Percentiles rank a stretch among this genome's conserved stretches.
Conservation (phyloP, 2,329 filamentous ascomycete genomes). For the Nothomitra cinnamomea region DNA sequence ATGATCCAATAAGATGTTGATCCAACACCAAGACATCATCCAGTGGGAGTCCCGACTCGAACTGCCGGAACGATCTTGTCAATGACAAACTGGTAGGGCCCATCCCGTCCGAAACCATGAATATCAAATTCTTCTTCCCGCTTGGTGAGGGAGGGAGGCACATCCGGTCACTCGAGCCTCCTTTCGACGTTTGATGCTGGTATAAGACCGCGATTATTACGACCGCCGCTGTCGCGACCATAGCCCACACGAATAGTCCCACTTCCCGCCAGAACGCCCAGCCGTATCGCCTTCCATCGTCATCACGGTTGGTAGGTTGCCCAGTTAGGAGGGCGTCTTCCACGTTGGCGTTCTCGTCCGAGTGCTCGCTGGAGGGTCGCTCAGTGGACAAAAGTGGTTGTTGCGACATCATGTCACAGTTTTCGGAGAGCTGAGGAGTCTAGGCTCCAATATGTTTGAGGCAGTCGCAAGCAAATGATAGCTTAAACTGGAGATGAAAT, state of each 20-base stretch:
- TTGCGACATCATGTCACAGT: constrained; percentile 2
- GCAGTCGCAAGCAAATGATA: not conserved
- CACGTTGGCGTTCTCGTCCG: constrained; percentile 36
- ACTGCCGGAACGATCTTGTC: constrained; percentile 74
- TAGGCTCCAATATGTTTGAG: not conserved
- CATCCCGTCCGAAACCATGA: constrained; percentile 99
- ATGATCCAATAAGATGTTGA: constrained; percentile 77
- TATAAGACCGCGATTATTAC: constrained; percentile 69
- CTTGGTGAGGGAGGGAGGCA: constrained; percentile 21
- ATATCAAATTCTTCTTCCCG: constrained; percentile 82
- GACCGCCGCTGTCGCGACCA: constrained; percentile 61
- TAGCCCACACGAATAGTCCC: constrained; percentile 64
- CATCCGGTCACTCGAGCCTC: constrained; percentile 18
- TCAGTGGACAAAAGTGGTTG: constrained; percentile 11
- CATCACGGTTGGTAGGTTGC: constrained; percentile 22
- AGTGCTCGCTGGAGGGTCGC: constrained; percentile 38
- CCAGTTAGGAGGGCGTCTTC: constrained; percentile 46
- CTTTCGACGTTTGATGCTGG: constrained; percentile 36
- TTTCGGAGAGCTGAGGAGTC: not conserved
- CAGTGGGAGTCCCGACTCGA: constrained; percentile 52
- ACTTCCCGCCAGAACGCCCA: constrained; percentile 54
- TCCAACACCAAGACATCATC: constrained; percentile 68
- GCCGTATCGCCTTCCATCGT: constrained; percentile 19
- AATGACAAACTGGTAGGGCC: constrained; percentile 78
- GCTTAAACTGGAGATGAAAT: not conserved